phyloP scores from a whole-genome alignment of 805 yeast genomes.

The Saccharomyces paradoxus region DNA sequence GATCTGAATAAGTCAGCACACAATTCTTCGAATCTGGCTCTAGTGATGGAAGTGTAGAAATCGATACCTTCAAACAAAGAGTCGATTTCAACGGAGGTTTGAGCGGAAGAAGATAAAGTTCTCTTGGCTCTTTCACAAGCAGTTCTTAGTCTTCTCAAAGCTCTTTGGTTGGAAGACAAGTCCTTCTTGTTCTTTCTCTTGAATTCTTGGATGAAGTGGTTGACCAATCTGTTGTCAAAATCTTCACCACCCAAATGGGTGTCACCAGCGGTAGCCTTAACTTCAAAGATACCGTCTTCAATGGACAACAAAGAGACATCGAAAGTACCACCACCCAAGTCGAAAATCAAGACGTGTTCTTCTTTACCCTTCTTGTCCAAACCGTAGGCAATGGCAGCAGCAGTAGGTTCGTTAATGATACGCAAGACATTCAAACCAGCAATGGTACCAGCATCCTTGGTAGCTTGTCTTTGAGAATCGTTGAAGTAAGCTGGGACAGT shows the following conservation, averaged over 20 bases:
- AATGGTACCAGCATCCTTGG: slow-evolving; percentile 93
- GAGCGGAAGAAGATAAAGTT: slow-evolving; percentile 94
- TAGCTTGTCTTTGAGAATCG: slow-evolving; percentile 95
- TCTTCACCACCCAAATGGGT: slow-evolving; percentile 98
- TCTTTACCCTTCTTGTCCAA: slow-evolving; percentile 60
- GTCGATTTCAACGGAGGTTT: slow-evolving; percentile 93
- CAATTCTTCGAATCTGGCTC: slow-evolving; percentile 98
- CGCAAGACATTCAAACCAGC: slow-evolving; percentile 90
- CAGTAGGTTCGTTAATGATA: slow-evolving; percentile 91
- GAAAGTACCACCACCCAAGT: slow-evolving; percentile 98
- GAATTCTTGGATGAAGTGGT: slow-evolving; percentile 88
- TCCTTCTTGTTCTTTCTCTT: slow-evolving; percentile 98
- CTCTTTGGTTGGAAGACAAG: slow-evolving; percentile 86
- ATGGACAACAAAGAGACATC: slow-evolving; percentile 91
- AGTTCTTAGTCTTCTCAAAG: slow-evolving; percentile 95
- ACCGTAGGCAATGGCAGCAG: slow-evolving; percentile 98
- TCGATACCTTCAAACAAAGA: slow-evolving; percentile 94
- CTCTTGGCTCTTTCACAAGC: slow-evolving; percentile 99
- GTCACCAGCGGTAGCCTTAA: slow-evolving; percentile 79
- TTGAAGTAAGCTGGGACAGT: slow-evolving; percentile 95
- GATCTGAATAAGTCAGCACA: slow-evolving; percentile 94
- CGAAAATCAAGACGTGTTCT: slow-evolving; percentile 86
- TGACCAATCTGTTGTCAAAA: slow-evolving; percentile 93
- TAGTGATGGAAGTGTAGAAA: slow-evolving; percentile 94
- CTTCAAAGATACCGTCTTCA: slow-evolving; percentile 95